phyloP scores from a whole-genome alignment of 192 early-diverging fungal species.

The Rhizophlyctis rosea region DNA sequence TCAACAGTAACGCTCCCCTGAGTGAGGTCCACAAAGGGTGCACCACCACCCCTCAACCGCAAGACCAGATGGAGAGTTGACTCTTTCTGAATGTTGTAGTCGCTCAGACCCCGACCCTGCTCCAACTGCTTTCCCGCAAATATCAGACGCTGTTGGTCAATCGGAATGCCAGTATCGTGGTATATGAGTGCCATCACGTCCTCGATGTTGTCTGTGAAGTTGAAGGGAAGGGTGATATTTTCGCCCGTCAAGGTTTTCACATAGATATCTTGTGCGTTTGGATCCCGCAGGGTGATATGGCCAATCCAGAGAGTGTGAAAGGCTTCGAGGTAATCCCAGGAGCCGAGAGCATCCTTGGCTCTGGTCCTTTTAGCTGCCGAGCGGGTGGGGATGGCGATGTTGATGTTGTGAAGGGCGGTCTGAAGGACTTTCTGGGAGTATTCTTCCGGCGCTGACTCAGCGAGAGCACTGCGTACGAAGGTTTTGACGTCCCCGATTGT shows the following conservation, averaged over 20 bases:
- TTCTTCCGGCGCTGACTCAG: too few species aligned
- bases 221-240: slow-evolving; percentile 63
- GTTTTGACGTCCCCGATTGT: too few species aligned
- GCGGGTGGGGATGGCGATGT: too few species aligned
- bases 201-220: slow-evolving; percentile 72
- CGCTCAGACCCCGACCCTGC: neutral
- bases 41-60: too few species aligned
- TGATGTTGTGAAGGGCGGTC: too few species aligned
- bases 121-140: slow-evolving; percentile 2
- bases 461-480: too few species aligned
- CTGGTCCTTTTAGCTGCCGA: too few species aligned
- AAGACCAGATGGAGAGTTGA: neutral
- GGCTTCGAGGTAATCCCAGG: too few species aligned
- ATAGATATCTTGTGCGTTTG: slow-evolving; percentile 64
- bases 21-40: neutral
- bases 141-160: slow-evolving; percentile 2
- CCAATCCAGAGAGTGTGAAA: too few species aligned
- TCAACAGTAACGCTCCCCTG: neutral
- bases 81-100: neutral
- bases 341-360: too few species aligned
- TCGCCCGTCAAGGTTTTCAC: slow-evolving; percentile 86
- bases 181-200: slow-evolving; percentile 82
- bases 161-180: slow-evolving; percentile 71
- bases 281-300: too few species aligned
- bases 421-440: too few species aligned